Evolutionary conservation across 192 early-diverging fungal genomes (phyloP).

Genomic region (Coemansia sp.): DNA sequence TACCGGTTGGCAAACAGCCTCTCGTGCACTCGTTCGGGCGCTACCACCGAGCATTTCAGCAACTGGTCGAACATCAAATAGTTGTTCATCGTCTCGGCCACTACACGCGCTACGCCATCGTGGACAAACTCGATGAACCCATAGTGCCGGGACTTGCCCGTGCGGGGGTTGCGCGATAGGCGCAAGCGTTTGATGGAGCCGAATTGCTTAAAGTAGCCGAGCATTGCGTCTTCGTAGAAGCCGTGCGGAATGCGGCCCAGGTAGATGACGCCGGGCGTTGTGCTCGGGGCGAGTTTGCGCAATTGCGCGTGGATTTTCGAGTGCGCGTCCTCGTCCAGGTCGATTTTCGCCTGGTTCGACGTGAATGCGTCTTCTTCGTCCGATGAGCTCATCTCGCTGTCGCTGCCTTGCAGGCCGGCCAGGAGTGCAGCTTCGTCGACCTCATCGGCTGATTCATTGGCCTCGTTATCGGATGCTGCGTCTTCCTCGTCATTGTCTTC

Average conservation of each 20-base stretch:
- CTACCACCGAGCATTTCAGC: conserved; percentile 76
- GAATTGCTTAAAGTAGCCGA: conserved; percentile 90
- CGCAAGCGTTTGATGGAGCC: conserved; percentile 76
- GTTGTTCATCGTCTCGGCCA: conserved; percentile 96
- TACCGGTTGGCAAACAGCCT: conserved; percentile 67
- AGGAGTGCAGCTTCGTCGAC: conserved; percentile 44
- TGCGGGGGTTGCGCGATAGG: conserved; percentile 87
- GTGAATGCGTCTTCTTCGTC: conserved; percentile 28
- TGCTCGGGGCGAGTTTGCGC: conserved; percentile 9
- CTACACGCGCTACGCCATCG: conserved; percentile 81
- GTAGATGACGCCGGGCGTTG: conserved; percentile 71
- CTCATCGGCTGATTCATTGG: conserved; percentile 25
- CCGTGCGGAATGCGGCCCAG: conserved; percentile 92
- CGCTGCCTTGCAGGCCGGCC: conserved; percentile 40
- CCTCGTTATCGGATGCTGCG: conserved; percentile 4
- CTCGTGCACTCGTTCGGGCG: conserved; percentile 70
- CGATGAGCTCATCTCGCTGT: conserved; percentile 39
- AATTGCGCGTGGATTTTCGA: conserved; percentile 10
- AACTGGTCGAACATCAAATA: conserved; percentile 81
- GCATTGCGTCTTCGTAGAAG: conserved; percentile 94
- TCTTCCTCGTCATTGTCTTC: conserved; percentile 18
- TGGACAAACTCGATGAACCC: conserved; percentile 90
- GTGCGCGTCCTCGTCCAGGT: conserved; percentile 21
- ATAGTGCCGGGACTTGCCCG: conserved; percentile 89
- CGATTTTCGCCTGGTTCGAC: conserved; percentile 16